Evolutionary conservation across 495 filamentous ascomycete genomes (phyloP).

Genomic region (Rostrohypoxylon terebratum): DNA sequence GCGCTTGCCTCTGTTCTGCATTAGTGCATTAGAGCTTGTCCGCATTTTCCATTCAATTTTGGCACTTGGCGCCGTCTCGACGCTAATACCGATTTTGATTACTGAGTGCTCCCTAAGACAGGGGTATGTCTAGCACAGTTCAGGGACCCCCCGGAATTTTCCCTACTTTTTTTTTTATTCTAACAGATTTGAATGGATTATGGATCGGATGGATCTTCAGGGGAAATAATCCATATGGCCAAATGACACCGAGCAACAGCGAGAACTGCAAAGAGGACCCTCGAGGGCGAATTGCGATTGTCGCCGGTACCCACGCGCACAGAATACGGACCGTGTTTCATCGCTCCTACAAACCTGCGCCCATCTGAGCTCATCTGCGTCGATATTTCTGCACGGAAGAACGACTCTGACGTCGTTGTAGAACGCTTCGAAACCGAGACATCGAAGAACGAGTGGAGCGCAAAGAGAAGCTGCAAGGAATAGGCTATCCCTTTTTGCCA

Average conservation of each 20-base stretch:
- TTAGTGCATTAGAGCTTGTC: constrained; percentile 3
- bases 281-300: constrained; percentile 37
- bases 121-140: constrained; percentile 20
- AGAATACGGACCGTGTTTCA: constrained; percentile 42
- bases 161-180: constrained; percentile 19
- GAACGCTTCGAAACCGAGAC: constrained; percentile 38
- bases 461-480: background rate
- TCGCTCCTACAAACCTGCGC: constrained; percentile 21
- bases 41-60: constrained; percentile 5
- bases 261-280: background rate
- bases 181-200: constrained; percentile 30
- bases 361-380: constrained; percentile 6
- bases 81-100: constrained; percentile 19
- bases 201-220: constrained; percentile 40
- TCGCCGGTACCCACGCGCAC: constrained; percentile 38
- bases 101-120: constrained; percentile 22
- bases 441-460: background rate
- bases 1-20: constrained; percentile 8
- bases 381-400: background rate
- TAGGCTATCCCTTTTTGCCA: constrained; percentile 12
- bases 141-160: constrained; percentile 33
- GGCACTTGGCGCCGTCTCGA: constrained; percentile 24
- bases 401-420: constrained; percentile 38
- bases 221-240: constrained; percentile 24
- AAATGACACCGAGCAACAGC: constrained; percentile 6